Conservation (phyloP, 768 basidiomycete genomes). For the Rhodotorula babjevae region DNA sequence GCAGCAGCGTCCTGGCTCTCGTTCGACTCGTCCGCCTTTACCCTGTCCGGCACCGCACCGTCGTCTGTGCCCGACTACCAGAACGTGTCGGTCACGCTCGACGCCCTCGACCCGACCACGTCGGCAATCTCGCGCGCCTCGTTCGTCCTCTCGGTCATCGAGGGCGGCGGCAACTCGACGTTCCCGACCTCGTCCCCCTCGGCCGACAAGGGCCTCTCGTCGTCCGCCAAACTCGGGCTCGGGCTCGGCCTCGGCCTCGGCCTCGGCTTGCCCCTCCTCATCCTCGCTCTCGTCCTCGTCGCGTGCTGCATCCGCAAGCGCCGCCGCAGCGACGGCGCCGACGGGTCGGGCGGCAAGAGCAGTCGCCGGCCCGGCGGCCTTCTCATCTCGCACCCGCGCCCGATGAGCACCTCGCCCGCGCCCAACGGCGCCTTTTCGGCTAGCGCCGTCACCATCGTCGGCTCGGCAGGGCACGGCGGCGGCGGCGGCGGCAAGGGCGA, state of each 20-base stretch:
- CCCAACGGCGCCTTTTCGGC: not conserved
- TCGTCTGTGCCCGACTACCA: not conserved
- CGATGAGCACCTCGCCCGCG: slow-evolving; percentile 6
- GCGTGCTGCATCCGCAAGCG: slow-evolving; percentile 44
- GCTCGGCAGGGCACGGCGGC: not conserved
- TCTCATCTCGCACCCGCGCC: slow-evolving; percentile 6
- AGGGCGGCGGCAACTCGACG: slow-evolving; percentile 7
- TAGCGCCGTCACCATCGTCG: slow-evolving; percentile 1
- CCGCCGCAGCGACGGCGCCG: slow-evolving; percentile 22
- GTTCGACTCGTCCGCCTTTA: slow-evolving; percentile 28
- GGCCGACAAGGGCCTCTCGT: slow-evolving; percentile 9
- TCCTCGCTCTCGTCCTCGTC: slow-evolving; percentile 41
- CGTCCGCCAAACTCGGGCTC: slow-evolving; percentile 35
- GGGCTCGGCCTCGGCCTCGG: slow-evolving; percentile 47
- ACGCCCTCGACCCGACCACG: slow-evolving; percentile 12
- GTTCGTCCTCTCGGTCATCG: slow-evolving; percentile 29
- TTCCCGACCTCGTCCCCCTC: slow-evolving; percentile 4
- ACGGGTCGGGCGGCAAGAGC: slow-evolving; percentile 19
- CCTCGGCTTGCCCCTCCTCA: slow-evolving; percentile 45
- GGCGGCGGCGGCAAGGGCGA: not conserved
- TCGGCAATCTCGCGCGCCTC: slow-evolving; percentile 22
- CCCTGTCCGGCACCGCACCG: slow-evolving; percentile 38
- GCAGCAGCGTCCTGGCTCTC: slow-evolving; percentile 33
- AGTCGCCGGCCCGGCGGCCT: slow-evolving; percentile 11
- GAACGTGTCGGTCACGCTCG: slow-evolving; percentile 36